Evolutionary conservation across 1,139 yeast genomes (phyloP).

Genomic region (Diutina neorugosa): DNA sequence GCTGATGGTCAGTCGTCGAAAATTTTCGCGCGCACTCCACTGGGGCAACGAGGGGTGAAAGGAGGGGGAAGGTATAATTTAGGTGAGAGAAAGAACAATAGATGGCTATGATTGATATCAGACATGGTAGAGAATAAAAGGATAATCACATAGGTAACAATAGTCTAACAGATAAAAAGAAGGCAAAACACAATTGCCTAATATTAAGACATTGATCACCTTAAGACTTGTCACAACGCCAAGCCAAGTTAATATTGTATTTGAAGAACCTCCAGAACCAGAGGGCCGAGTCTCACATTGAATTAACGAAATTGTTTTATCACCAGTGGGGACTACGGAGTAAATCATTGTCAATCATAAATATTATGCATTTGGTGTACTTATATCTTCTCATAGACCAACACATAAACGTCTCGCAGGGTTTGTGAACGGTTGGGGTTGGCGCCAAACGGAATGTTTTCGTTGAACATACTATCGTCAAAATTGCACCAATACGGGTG

Average conservation of each 20-base stretch:
- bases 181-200: too few species aligned
- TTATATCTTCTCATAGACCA: conserved; percentile 49
- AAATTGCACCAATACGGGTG: conserved; percentile 51
- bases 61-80: background rate
- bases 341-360: background rate
- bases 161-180: too few species aligned
- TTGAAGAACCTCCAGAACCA: too few species aligned
- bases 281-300: too few species aligned
- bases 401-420: conserved; percentile 59
- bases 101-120: too few species aligned
- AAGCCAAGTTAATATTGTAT: too few species aligned
- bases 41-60: background rate
- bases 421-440: conserved; percentile 19
- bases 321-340: too few species aligned
- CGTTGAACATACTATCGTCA: conserved; percentile 55
- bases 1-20: background rate
- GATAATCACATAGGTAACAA: too few species aligned
- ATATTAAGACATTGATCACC: too few species aligned
- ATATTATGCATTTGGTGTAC: background rate
- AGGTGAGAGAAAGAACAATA: background rate
- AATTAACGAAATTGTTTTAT: too few species aligned
- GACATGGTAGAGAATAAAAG: too few species aligned
- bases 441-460: conserved; percentile 35
- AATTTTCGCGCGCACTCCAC: background rate
- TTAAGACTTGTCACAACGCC: too few species aligned